Evolutionary conservation across 2,329 filamentous ascomycete genomes (phyloP).

Genomic region (Ilyonectria destructans): DNA sequence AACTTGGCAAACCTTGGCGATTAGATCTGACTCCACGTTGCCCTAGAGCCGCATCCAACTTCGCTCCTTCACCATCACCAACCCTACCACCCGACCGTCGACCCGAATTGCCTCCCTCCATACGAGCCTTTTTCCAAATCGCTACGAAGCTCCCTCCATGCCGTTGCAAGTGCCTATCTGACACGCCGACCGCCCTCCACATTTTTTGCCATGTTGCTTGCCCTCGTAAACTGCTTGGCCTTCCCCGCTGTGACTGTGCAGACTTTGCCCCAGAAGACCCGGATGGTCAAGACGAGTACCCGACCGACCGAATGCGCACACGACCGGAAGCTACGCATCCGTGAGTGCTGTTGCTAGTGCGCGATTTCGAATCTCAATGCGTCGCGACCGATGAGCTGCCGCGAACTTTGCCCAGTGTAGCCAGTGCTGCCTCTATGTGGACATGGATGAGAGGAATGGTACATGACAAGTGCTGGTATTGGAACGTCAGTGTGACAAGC

Average conservation of each 20-base stretch:
- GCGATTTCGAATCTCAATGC: background rate
- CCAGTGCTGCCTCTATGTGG: conserved; percentile 3
- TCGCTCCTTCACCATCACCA: conserved; percentile 43
- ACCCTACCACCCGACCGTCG: background rate
- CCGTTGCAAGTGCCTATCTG: background rate
- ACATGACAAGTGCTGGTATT: background rate
- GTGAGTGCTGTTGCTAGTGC: background rate
- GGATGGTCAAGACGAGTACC: background rate
- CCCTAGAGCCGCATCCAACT: conserved; percentile 35
- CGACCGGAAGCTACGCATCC: background rate
- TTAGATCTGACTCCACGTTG: conserved; percentile 34
- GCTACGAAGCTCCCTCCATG: background rate
- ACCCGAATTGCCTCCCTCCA: background rate
- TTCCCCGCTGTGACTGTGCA: background rate
- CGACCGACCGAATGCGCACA: background rate
- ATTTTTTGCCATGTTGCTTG: background rate
- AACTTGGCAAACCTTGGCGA: conserved; percentile 15
- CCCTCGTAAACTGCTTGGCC: background rate
- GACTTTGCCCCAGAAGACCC: background rate
- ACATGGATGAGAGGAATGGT: background rate
- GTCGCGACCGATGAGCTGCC: background rate
- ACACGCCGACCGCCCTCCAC: background rate
- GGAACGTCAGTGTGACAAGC: background rate
- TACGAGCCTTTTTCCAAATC: background rate
- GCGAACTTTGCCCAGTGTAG: background rate